Evolutionary conservation across 139 green algal species (phyloP), one percentile per base, ranked within the genome.

Genomic region (Chlorella sp.): DNA sequence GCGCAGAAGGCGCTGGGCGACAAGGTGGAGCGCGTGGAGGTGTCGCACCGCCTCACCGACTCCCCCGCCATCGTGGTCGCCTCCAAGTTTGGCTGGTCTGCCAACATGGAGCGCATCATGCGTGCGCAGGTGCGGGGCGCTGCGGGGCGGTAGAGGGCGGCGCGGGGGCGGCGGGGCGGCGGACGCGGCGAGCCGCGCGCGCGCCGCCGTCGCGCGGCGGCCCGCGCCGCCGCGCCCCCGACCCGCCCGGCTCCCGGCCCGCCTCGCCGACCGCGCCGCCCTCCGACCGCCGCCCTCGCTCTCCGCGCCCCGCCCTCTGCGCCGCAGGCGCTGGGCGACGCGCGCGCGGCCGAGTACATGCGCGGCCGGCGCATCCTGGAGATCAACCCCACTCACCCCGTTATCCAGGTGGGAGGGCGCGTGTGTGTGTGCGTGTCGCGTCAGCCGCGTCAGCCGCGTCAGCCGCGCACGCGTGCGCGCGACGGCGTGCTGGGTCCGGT

Each of bases 61-160:
- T 96, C 93, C 2, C 96, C 96, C 43, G 97, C 91, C 83, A 89
- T 96, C 8, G 87, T 99, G 25, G 94, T 98, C 36, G 95, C 95
- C 66, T 94, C 86, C 79, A 98, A 99, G 87, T 97, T 98, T 80
- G 96, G 96, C 21, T 99, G 95, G 94, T 89, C 66, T 43, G 95
- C 96, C 66, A 98, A 99, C 91, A 98, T 98, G 95, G 95, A 99
- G 86, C 90, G 92, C 55, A 95, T 98, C 86, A 97, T 97, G 91
- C 86, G 83, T 50, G 86, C 84, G 11, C 85, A 92, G 81, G 83
- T 82, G 35, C 27, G 66, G 12, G 31, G 6, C 25, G 62, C 35
- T 21, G 60, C 60, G 29, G 14, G 19, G n/a, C n/a, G n/a, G n/a
- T n/a, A n/a, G n/a, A n/a, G n/a, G n/a, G n/a, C n/a, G n/a, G n/a